phyloP scores from a whole-genome alignment of 768 basidiomycete species.

The Termitomyces sp. region DNA sequence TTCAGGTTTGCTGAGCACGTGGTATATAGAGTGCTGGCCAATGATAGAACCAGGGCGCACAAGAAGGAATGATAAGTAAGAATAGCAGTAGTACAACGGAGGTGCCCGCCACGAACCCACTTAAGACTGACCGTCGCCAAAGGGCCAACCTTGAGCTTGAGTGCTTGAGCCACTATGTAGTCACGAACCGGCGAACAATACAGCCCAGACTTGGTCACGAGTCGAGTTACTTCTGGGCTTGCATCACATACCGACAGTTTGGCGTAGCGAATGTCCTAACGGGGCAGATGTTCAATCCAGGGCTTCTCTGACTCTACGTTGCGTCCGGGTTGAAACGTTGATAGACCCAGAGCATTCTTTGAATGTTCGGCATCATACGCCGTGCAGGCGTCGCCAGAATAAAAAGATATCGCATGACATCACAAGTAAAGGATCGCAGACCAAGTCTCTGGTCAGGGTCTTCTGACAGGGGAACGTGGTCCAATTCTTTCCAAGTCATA shows the following conservation, averaged over 20 bases:
- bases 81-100: background rate
- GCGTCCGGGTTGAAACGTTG: no score
- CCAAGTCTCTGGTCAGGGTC: slow-evolving; percentile 15
- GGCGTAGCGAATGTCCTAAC: slow-evolving; percentile 5
- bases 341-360: no score
- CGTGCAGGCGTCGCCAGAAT: background rate
- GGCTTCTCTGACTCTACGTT: background rate
- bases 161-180: no score
- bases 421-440: background rate
- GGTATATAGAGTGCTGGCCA: background rate
- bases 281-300: background rate
- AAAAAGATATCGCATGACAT: slow-evolving; percentile 5
- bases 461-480: slow-evolving; percentile 16
- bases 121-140: background rate
- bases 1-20: background rate
- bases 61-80: background rate
- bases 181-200: no score
- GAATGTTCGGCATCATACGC: no score
- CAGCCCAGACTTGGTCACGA: no score
- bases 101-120: slow-evolving; percentile 6
- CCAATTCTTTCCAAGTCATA: slow-evolving; percentile 11
- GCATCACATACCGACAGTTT: slow-evolving; percentile 4
- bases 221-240: background rate
- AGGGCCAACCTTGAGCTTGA: no score
- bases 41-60: no score